Percentiles rank a stretch among this genome's conserved stretches.
Evolutionary conservation across 768 basidiomycete species (phyloP).

Genomic region (Suillus fuscotomentosus): DNA sequence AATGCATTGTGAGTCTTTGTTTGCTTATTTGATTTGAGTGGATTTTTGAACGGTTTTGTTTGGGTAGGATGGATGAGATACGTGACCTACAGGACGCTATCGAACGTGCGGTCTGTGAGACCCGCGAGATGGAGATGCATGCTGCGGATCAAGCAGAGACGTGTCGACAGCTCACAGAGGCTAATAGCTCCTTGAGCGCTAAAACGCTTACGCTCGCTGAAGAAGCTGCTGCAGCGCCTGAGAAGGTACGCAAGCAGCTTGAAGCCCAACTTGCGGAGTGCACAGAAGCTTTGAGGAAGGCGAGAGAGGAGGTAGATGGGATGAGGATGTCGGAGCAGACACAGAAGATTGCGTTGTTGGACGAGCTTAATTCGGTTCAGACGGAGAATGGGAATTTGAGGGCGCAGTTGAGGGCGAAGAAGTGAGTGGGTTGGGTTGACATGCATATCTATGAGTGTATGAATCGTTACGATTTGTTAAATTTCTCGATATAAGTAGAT

Average conservation of each 20-base stretch:
- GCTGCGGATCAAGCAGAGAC: conserved; percentile 75
- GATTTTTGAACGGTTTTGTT: neutral
- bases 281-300: conserved; percentile 58
- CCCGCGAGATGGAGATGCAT: conserved; percentile 64
- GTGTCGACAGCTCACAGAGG: conserved; percentile 69
- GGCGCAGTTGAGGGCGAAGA: conserved; percentile 65
- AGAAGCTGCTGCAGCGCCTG: conserved; percentile 34
- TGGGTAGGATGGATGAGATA: conserved; percentile 62
- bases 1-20: conserved; percentile 50
- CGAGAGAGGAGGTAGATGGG: conserved; percentile 65
- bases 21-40: neutral
- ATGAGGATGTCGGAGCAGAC: conserved; percentile 72
- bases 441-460: neutral
- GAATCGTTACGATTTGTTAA: neutral
- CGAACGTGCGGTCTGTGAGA: conserved; percentile 60
- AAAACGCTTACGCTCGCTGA: conserved; percentile 53
- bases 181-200: conserved; percentile 76
- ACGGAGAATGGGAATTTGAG: conserved; percentile 72
- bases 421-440: conserved; percentile 22
- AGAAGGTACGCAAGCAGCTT: conserved; percentile 58
- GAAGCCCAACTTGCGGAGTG: conserved; percentile 63
- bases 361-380: conserved; percentile 84
- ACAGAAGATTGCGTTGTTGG: conserved; percentile 81
- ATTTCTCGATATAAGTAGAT: no score
- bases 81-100: conserved; percentile 57